These are phyloP conservation scores for Fusarium abutilonis DNA, from an alignment of 2,329 filamentous ascomycete genomes.

Conservation along the genomic window DNA sequence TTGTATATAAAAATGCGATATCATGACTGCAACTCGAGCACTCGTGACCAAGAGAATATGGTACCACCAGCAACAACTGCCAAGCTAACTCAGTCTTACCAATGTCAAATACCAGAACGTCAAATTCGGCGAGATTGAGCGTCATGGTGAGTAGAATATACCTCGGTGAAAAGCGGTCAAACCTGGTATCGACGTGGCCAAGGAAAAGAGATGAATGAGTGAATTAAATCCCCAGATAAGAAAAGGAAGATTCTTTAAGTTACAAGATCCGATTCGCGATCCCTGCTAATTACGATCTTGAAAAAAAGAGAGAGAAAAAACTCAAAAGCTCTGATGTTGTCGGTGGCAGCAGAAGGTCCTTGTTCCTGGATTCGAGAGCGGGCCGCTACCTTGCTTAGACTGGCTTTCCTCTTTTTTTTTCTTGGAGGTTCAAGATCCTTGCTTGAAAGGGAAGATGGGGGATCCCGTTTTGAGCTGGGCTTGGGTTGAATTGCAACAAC, in stretches of 20 bases:
- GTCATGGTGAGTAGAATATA: slow-evolving; percentile 31
- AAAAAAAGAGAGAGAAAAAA: slow-evolving; percentile 2
- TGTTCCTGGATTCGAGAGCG: slow-evolving; percentile 43
- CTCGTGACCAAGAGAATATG: slow-evolving; percentile 3
- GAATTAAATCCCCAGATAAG: slow-evolving; percentile 6
- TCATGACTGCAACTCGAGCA: slow-evolving; percentile 1
- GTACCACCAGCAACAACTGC: slow-evolving; percentile 1
- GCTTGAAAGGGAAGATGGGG: slow-evolving; percentile 1
- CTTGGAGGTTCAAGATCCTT: slow-evolving; percentile 16
- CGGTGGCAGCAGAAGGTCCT: slow-evolving; percentile 33
- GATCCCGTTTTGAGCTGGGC: slow-evolving; percentile 17
- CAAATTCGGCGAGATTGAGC: slow-evolving; percentile 45
- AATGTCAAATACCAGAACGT: slow-evolving; percentile 52
- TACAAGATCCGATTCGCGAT: slow-evolving; percentile 18
- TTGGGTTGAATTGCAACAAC: slow-evolving; percentile 21
- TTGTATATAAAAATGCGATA: slow-evolving; percentile 18
- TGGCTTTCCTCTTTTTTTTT: slow-evolving; percentile 18
- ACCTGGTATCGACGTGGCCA: slow-evolving; percentile 26
- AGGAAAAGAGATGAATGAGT: slow-evolving; percentile 9
- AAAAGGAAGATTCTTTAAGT: slow-evolving; percentile 8
- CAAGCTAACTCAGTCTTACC: slow-evolving; percentile 45
- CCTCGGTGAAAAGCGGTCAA: slow-evolving; percentile 35
- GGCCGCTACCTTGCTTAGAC: slow-evolving; percentile 35
- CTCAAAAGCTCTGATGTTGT: slow-evolving; percentile 11
- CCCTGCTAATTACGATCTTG: slow-evolving; percentile 27